Conservation (phyloP, 768 basidiomycete genomes). For the Kwoniella newhampshirensis region DNA sequence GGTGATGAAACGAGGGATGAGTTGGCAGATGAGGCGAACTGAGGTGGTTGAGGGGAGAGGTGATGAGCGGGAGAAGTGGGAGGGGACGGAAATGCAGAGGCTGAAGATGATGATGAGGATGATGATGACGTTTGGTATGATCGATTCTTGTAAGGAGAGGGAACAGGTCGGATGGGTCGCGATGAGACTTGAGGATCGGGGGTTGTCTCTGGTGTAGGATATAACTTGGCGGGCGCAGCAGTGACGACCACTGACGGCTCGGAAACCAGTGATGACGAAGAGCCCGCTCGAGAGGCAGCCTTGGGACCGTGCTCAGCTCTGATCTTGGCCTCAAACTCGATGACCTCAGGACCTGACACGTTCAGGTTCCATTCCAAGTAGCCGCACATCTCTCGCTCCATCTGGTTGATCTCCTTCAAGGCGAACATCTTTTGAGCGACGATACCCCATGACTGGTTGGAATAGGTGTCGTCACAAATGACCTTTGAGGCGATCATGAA, state of each 20-base stretch:
- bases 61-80: conserved; percentile 31
- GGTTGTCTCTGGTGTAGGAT: conserved; percentile 44
- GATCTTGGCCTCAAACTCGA: conserved; percentile 52
- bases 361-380: conserved; percentile 80
- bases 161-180: conserved; percentile 45
- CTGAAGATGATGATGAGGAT: conserved; percentile 2
- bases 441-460: conserved; percentile 88
- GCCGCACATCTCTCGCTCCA: conserved; percentile 90
- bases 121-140: conserved; percentile 16
- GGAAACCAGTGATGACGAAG: conserved; percentile 21
- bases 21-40: conserved; percentile 36
- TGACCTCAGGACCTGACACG: conserved; percentile 52
- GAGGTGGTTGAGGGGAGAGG: conserved; percentile 32
- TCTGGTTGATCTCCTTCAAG: conserved; percentile 88
- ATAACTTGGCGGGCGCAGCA: conserved; percentile 17
- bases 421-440: conserved; percentile 85
- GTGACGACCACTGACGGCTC: conserved; percentile 17
- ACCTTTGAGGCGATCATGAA: conserved; percentile 91
- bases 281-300: conserved; percentile 27
- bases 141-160: conserved; percentile 37
- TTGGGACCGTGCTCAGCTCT: conserved; percentile 52
- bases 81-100: conserved; percentile 35
- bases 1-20: conserved; percentile 47
- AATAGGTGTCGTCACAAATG: conserved; percentile 92
- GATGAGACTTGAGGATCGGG: conserved; percentile 30